phyloP scores from a whole-genome alignment of 768 basidiomycete species.

The Mycena kentingensis region DNA sequence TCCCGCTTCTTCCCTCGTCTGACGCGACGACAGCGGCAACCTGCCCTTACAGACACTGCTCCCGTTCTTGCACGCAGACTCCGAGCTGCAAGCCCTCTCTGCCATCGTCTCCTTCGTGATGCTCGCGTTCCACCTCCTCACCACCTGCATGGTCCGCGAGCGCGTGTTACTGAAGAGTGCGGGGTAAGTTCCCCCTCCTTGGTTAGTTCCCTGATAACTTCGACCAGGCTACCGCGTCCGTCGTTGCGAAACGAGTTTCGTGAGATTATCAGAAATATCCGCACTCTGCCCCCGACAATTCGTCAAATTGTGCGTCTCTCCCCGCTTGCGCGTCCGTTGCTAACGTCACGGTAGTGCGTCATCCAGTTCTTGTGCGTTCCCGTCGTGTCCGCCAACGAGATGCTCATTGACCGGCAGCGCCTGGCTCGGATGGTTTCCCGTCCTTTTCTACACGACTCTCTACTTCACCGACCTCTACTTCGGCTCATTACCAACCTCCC shows the following conservation, averaged over 20 bases:
- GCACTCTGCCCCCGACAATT: slow-evolving; percentile 71
- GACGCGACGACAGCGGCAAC: slow-evolving; percentile 60
- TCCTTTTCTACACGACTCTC: slow-evolving; percentile 84
- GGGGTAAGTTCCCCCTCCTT: not conserved
- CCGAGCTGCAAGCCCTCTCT: slow-evolving; percentile 80
- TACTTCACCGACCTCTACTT: slow-evolving; percentile 90
- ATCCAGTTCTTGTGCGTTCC: slow-evolving; percentile 79
- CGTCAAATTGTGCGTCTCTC: slow-evolving; percentile 70
- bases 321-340: not conserved
- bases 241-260: slow-evolving; percentile 48
- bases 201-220: slow-evolving; percentile 7
- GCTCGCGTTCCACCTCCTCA: slow-evolving; percentile 64
- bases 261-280: slow-evolving; percentile 70
- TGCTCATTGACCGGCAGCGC: slow-evolving; percentile 44
- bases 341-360: slow-evolving; percentile 52
- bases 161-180: slow-evolving; percentile 55
- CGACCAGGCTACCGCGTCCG: slow-evolving; percentile 29
- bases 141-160: slow-evolving; percentile 68
- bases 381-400: not conserved
- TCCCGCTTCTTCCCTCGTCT: not conserved
- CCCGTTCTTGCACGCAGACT: slow-evolving; percentile 69
- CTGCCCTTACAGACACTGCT: slow-evolving; percentile 69
- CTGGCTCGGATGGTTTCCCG: slow-evolving; percentile 94
- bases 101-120: slow-evolving; percentile 73
- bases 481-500: slow-evolving; percentile 28